phyloP scores from a whole-genome alignment of 768 basidiomycete genomes.

The Lanmaoa pseudosensibilis region DNA sequence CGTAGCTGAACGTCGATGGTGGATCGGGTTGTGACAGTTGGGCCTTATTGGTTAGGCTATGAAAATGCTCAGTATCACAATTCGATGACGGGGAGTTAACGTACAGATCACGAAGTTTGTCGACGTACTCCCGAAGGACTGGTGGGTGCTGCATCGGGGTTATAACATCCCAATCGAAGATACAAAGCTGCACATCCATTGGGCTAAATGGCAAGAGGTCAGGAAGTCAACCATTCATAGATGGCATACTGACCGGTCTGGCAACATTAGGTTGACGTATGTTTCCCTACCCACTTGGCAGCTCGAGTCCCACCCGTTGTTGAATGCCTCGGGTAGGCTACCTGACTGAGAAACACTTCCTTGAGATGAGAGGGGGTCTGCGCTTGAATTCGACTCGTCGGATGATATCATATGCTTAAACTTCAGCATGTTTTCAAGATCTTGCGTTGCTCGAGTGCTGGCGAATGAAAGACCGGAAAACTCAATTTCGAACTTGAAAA shows the following conservation, averaged over 20 bases:
- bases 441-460: not conserved
- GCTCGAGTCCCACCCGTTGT: slow-evolving; percentile 5
- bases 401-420: not conserved
- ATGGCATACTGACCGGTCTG: slow-evolving; percentile 46
- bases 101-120: slow-evolving; percentile 44
- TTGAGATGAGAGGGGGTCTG: not conserved
- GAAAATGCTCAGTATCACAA: slow-evolving; percentile 5
- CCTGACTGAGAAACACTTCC: not conserved
- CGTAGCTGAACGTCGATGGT: slow-evolving; percentile 42
- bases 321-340: not conserved
- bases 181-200: slow-evolving; percentile 56
- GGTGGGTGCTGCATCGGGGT: slow-evolving; percentile 37
- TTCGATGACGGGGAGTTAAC: slow-evolving; percentile 19
- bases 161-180: slow-evolving; percentile 36
- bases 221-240: not conserved
- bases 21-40: slow-evolving; percentile 43
- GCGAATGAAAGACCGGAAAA: slow-evolving; percentile 11
- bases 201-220: slow-evolving; percentile 37
- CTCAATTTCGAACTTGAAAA: slow-evolving; percentile 44
- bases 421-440: not conserved
- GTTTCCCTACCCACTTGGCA: slow-evolving; percentile 41
- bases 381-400: not conserved
- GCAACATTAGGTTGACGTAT: slow-evolving; percentile 52
- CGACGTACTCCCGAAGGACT: slow-evolving; percentile 42
- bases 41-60: slow-evolving; percentile 35